Base-by-base conservation (phyloP, 1,139 yeast genomes). In the Sugiyamaella japonica region DNA sequence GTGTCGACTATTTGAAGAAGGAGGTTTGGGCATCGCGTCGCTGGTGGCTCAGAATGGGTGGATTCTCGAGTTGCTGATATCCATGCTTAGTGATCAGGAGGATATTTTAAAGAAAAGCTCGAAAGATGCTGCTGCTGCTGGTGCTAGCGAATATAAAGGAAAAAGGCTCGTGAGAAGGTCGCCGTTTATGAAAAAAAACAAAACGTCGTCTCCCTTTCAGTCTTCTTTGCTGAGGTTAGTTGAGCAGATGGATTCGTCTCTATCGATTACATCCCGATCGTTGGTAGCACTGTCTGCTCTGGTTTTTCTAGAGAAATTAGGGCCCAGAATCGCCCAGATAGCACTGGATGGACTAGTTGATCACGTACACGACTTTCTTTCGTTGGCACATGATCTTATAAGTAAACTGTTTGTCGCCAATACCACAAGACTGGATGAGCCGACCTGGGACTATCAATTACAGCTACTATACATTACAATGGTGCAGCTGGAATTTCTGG, bases 11-110 rank as follows among this genome's bases (percentile, higher is more conserved):
- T 37, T 62, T 37, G 63, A 60, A 32, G 59, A 55, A 7, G 56
- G 59, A 5, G 53, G 59, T 7, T 54, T 52, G 2, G 32, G 50
- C 1, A 55, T 61, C 0, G 50, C 51, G 7, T 46, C 57, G 13
- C 34, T 48, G 13, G 17, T 51, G 6, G 38, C 51, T 34, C 45
- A 55, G 51, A 42, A 52, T 46, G 17, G 12, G 23, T 49, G 61
- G 61, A 25, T 50, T 48, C 37, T 61, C 53, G 61, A 59, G 2
- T 25, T 56, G 31, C 47, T 62, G 23, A 51, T 58, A 23, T 43
- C 31, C 15, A 59, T 62, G 64, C 43, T 61, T 16, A 38, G 31
- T 10, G 63, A 62, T 45, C 55, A 50, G 8, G 55, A 56, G 25
- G 60, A 62, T 38, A 61, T 63, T 29, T 17, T 49, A 7, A 39